phyloP scores from a whole-genome alignment of 805 yeast genomes.

The Hanseniaspora clermontiae region DNA sequence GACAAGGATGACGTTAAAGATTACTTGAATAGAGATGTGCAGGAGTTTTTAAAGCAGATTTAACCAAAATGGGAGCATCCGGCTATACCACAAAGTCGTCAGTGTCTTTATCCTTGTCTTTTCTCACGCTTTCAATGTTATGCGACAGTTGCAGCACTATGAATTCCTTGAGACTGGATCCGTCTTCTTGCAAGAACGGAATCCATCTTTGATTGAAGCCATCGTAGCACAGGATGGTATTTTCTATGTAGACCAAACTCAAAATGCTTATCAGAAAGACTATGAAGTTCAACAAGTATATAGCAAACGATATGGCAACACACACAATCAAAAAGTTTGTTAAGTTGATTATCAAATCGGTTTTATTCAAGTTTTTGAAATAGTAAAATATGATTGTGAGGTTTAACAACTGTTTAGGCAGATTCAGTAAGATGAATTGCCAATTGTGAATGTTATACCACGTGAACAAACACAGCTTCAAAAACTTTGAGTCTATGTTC shows the following conservation, averaged over 20 bases:
- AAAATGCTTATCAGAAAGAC: neutral
- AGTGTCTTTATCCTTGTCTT: neutral
- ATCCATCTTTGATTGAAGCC: conserved; percentile 5
- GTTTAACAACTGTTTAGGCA: conserved; percentile 2
- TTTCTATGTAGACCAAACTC: conserved; percentile 5
- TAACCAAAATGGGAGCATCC: neutral
- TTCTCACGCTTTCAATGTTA: neutral
- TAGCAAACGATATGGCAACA: neutral
- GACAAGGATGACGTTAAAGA: neutral
- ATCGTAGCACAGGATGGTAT: neutral
- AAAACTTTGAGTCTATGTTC: neutral
- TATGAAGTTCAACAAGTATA: neutral
- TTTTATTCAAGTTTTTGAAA: neutral
- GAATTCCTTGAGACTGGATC: neutral
- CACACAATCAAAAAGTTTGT: neutral
- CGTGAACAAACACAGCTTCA: conserved; percentile 3
- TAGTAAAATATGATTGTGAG: neutral
- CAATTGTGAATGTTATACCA: conserved; percentile 9
- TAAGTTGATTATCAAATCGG: neutral
- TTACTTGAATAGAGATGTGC: neutral
- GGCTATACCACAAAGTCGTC: neutral
- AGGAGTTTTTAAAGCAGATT: neutral
- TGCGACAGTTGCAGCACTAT: neutral
- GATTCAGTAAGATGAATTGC: conserved; percentile 3
- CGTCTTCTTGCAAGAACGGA: conserved; percentile 2